Evolutionary conservation across 768 basidiomycete genomes (phyloP), one percentile per base, ranked within the genome.

Genomic region (Tricholoma hemisulphureum): DNA sequence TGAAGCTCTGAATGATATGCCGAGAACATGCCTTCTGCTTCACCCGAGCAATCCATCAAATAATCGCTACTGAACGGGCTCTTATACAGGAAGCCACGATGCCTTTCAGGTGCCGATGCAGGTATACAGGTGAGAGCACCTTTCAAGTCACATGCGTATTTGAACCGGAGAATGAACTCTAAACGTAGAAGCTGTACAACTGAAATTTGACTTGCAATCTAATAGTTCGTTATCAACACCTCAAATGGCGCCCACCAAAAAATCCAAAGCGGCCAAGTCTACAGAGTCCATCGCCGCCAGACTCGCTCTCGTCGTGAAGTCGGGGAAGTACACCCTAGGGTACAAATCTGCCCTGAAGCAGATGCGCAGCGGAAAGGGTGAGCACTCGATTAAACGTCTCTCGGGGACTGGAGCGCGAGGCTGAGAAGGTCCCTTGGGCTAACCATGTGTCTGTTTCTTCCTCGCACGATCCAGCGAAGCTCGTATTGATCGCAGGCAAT

Each of bases 291-390:
- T 98, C 77, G 80, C 93, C 65, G 85, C 95, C 67, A 87, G 89
- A 69, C 89, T 96, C 59, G 87, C 90, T 53, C 93, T 99, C 69
- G 95, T 97, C 73, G 94, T 98, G 75, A 98, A 98, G 84, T 98
- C 95, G 64, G 96, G 96, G 65, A 96, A 98, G 78, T 98, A 94
- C 87, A 82, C 84, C 55, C 82, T 98, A 61, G 97, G 97, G 60
- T 98, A 98, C 88, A 98, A 98, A 80, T 93, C 93, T 61, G 93
- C 95, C 53, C 82, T 99, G 70, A 98, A 98, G 85, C 89, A 93
- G 78, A 97, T 99, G 92, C 91, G 96, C 72, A 89, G 77, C 62
- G 95, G 97, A 73, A 96, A 97, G 84, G 93, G 96, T 98, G 75
- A 83, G 94, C 69, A 57, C 55, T 57, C 53, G 8, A 11, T 60